phyloP scores from a whole-genome alignment of 345 rosid species.

The Linum usitatissimum region DNA sequence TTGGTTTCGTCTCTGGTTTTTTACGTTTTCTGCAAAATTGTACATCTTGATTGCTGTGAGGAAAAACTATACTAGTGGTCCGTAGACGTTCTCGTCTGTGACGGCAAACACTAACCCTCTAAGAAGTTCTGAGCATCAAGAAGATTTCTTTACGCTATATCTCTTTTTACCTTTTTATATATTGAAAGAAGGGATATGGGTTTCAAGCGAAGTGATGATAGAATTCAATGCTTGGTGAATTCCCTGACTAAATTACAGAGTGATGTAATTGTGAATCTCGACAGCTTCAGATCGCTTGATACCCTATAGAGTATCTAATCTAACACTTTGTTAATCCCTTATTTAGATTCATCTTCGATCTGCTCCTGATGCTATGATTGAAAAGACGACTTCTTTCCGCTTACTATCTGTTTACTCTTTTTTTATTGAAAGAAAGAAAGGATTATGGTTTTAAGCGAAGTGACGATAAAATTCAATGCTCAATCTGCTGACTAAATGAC shows the following conservation, averaged over 20 bases:
- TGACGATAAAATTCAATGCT: too few species aligned
- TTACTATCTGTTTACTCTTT: too few species aligned
- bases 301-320: background rate
- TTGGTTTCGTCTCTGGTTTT: too few species aligned
- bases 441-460: too few species aligned
- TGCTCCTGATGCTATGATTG: too few species aligned
- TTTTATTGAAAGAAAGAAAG: too few species aligned
- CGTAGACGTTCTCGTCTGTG: slow-evolving; percentile 26
- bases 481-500: too few species aligned
- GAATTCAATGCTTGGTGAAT: slow-evolving; percentile 40
- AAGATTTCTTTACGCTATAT: background rate
- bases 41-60: slow-evolving; percentile 15
- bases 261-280: slow-evolving; percentile 46
- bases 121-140: slow-evolving; percentile 49
- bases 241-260: slow-evolving; percentile 28
- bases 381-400: too few species aligned
- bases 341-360: background rate
- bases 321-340: background rate
- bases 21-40: background rate
- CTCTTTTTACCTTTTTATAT: background rate
- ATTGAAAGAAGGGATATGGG: background rate
- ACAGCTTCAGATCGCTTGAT: slow-evolving; percentile 46
- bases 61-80: slow-evolving; percentile 24
- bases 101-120: slow-evolving; percentile 45
- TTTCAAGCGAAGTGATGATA: slow-evolving; percentile 38